Conservation (phyloP, 768 basidiomycete genomes). For the Mrakia gelida region DNA sequence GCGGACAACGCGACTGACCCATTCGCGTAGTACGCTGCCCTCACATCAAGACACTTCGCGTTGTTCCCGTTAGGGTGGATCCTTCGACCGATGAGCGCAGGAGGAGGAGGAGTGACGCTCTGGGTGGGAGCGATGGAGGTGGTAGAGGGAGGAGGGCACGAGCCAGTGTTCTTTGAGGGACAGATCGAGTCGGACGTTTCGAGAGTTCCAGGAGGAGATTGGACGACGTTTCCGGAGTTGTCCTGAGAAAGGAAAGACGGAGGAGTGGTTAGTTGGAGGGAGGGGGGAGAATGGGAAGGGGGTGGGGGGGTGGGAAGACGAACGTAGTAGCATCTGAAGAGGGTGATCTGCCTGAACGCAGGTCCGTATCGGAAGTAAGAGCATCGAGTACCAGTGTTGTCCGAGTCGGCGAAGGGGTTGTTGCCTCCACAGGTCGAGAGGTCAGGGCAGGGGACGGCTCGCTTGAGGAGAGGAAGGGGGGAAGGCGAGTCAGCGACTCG, state of each 20-base stretch:
- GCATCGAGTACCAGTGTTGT: neutral
- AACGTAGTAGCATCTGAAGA: neutral
- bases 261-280: neutral
- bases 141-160: neutral
- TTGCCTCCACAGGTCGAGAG: neutral
- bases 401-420: neutral
- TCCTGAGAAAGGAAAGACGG: neutral
- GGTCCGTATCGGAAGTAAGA: constrained; percentile 4
- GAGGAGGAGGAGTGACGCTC: neutral
- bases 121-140: neutral
- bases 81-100: neutral
- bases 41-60: neutral
- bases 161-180: neutral
- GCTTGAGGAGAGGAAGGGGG: neutral
- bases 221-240: neutral
- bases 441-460: constrained; percentile 5
- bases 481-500: neutral
- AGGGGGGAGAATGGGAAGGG: neutral
- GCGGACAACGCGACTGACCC: neutral
- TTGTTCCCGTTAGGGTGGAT: neutral
- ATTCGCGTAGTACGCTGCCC: neutral
- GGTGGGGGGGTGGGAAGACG: neutral
- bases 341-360: neutral
- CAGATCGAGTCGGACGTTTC: neutral
- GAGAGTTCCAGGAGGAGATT: neutral